Percentiles rank a stretch among this genome's conserved stretches.
Evolutionary conservation across 202 grass and related monocot genomes (phyloP).

Genomic region (Miscanthus sacchariflorus): DNA sequence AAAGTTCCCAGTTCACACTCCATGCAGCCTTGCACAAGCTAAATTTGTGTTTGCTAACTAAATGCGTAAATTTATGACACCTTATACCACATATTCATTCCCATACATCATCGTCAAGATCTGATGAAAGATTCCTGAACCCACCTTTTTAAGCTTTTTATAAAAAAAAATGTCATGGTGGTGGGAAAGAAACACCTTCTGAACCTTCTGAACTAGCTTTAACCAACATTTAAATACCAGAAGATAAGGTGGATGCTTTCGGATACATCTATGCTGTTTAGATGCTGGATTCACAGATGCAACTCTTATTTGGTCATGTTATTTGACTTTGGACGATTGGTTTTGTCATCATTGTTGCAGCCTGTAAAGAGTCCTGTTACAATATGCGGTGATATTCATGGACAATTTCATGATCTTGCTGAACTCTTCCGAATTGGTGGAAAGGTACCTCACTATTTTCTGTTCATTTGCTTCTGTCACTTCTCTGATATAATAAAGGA

Average conservation of each 20-base stretch:
- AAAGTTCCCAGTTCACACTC: neutral
- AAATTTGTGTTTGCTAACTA: constrained; percentile 9
- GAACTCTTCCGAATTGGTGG: constrained; percentile 98
- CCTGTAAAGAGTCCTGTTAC: constrained; percentile 97
- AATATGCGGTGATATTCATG: constrained; percentile 99
- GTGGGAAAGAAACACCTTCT: neutral
- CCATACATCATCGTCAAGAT: constrained; percentile 1
- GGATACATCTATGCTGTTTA: neutral
- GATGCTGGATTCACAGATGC: neutral
- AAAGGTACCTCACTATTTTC: constrained; percentile 66
- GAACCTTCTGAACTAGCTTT: neutral
- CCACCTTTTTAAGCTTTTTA: neutral
- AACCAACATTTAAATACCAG: neutral
- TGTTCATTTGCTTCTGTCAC: constrained; percentile 30
- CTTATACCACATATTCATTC: neutral
- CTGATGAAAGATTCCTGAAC: constrained; percentile 4
- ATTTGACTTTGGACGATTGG: constrained; percentile 35
- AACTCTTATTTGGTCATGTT: neutral
- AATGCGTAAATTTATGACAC: neutral
- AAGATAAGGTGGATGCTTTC: neutral
- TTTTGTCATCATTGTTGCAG: constrained; percentile 59
- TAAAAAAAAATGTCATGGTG: neutral
- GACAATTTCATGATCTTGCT: constrained; percentile 99
- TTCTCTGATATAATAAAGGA: neutral
- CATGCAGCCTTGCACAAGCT: neutral